Conservation (phyloP, 2,329 filamentous ascomycete species). For the Sphaerulina vaccinii region DNA sequence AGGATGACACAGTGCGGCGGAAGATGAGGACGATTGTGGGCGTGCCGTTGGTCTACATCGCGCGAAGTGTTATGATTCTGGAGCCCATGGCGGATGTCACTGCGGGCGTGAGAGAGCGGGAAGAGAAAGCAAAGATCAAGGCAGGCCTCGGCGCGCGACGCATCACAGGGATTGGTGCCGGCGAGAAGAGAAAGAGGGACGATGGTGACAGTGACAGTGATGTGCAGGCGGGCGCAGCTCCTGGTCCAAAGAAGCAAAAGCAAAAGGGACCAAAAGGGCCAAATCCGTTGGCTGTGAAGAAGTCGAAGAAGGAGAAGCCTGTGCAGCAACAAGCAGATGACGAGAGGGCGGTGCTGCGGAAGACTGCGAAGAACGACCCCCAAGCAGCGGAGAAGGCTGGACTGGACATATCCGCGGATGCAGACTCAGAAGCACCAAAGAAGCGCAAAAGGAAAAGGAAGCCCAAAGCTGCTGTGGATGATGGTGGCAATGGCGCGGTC, state of each 20-base stretch:
- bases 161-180: slow-evolving; percentile 16
- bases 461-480: slow-evolving; percentile 21
- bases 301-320: slow-evolving; percentile 57
- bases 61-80: slow-evolving; percentile 74
- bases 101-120: slow-evolving; percentile 60
- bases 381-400: slow-evolving; percentile 29
- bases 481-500: slow-evolving; percentile 5
- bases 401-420: not conserved
- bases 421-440: slow-evolving; percentile 14
- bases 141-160: slow-evolving; percentile 56
- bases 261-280: slow-evolving; percentile 64
- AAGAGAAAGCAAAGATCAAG: slow-evolving; percentile 73
- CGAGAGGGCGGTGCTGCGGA: slow-evolving; percentile 25
- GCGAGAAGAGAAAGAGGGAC: slow-evolving; percentile 36
- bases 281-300: slow-evolving; percentile 70
- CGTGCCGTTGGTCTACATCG: slow-evolving; percentile 76
- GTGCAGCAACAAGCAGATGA: slow-evolving; percentile 25
- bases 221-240: slow-evolving; percentile 27
- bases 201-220: slow-evolving; percentile 29
- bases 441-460: slow-evolving; percentile 28
- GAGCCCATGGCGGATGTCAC: slow-evolving; percentile 72
- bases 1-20: slow-evolving; percentile 64
- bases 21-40: slow-evolving; percentile 66
- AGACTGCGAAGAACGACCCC: slow-evolving; percentile 31
- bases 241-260: slow-evolving; percentile 54